A percentile compares a stretch with the other conserved stretches of the same genome.
phyloP scores from a whole-genome alignment of 805 yeast genomes.

The Kazachstania kunashirensis region DNA sequence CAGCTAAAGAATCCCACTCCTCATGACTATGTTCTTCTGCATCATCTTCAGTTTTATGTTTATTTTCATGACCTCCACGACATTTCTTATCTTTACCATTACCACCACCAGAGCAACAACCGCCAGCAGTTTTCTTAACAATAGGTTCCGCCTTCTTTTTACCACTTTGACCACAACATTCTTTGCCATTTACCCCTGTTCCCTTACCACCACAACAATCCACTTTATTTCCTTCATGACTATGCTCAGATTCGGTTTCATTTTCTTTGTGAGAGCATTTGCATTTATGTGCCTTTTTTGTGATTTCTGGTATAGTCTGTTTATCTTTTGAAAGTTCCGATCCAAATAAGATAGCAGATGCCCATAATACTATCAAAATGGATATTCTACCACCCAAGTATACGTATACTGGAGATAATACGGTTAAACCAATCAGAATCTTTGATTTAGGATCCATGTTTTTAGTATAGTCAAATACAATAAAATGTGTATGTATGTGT shows the following conservation, averaged over 20 bases:
- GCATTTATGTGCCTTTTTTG: slow-evolving; percentile 3
- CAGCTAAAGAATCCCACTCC: slow-evolving; percentile 10
- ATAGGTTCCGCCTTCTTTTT: slow-evolving; percentile 20
- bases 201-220: slow-evolving; percentile 11
- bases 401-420: slow-evolving; percentile 10
- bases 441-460: slow-evolving; percentile 4
- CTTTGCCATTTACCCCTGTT: slow-evolving; percentile 5
- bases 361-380: slow-evolving; percentile 23
- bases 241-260: slow-evolving; percentile 2
- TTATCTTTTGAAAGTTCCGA: slow-evolving; percentile 2
- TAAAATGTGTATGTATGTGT: no score
- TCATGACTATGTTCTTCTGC: slow-evolving; percentile 8
- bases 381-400: slow-evolving; percentile 32
- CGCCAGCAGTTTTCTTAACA: not conserved
- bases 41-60: not conserved
- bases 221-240: not conserved
- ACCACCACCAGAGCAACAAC: slow-evolving; percentile 3
- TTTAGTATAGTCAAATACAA: no score
- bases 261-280: slow-evolving; percentile 1
- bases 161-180: slow-evolving; percentile 23
- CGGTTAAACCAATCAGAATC: slow-evolving; percentile 5
- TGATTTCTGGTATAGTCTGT: not conserved
- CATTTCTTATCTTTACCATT: slow-evolving; percentile 8
- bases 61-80: slow-evolving; percentile 8
- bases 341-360: slow-evolving; percentile 8